Evolutionary conservation across 2,329 filamentous ascomycete species (phyloP).

Genomic region (Ophiostoma ips): DNA sequence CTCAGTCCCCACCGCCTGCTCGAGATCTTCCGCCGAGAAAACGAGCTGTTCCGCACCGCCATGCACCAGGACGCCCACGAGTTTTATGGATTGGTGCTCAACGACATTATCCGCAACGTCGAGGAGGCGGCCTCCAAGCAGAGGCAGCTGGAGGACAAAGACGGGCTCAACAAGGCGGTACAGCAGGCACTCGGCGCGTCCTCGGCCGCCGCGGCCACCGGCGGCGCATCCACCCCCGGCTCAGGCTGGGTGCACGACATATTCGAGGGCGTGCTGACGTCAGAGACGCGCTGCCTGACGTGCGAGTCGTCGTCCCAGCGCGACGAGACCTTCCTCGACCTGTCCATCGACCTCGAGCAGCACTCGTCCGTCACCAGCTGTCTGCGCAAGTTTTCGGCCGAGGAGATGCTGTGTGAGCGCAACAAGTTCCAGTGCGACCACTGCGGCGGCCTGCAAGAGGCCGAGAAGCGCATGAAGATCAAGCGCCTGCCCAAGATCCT

Average conservation of each 20-base stretch:
- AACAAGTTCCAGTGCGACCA: constrained; percentile 99
- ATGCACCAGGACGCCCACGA: constrained; percentile 99
- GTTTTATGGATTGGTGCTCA: constrained; percentile 88
- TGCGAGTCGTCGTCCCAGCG: constrained; percentile 92
- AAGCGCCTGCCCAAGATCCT: constrained; percentile 85
- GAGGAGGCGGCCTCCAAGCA: constrained; percentile 60
- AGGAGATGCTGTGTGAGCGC: constrained; percentile 95
- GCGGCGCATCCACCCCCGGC: constrained; percentile 41
- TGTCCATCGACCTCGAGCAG: constrained; percentile 91
- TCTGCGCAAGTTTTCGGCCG: constrained; percentile 86
- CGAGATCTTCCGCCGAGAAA: constrained; percentile 83
- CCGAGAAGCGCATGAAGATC: constrained; percentile 98
- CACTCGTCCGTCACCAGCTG: constrained; percentile 94
- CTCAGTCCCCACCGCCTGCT: constrained; percentile 86
- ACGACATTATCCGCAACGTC: constrained; percentile 88
- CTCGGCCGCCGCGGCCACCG: constrained; percentile 16
- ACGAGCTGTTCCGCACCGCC: constrained; percentile 92
- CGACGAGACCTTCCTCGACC: constrained; percentile 88
- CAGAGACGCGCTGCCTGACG: constrained; percentile 89
- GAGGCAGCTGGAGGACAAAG: constrained; percentile 31
- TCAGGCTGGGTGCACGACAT: constrained; percentile 93
- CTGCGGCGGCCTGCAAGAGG: constrained; percentile 90
- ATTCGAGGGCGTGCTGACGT: constrained; percentile 88
- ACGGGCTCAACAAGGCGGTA: constrained; percentile 37
- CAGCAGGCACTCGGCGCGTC: constrained; percentile 21